Base-by-base conservation (phyloP, 768 basidiomycete species). In the Cystobasidium ongulense region DNA sequence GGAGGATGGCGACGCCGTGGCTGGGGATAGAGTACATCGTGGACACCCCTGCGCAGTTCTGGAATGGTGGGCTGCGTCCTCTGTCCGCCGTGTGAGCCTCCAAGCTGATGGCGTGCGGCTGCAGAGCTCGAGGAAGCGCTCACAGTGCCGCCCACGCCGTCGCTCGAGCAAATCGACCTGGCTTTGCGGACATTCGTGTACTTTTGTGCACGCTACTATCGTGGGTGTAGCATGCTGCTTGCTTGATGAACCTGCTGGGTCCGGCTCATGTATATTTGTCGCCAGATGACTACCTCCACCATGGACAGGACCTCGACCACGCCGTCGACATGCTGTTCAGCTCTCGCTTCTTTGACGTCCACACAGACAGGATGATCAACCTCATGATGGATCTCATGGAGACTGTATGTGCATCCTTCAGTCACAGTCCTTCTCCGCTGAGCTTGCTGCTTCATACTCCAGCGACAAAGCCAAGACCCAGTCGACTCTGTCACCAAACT, bases 311-410 rank as follows among this genome's bases (percentile, higher is more conserved):
- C 78, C 84, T 97, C 57, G 87, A 92, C 75, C 89, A 92, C 80
- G 92, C 92, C 13, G 89, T 89, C 77, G 83, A 85, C 46, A 81
- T 89, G 35, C 82, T 98, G 15, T 83, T 94, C 50, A 86, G 87
- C 67, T 92, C 91, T 0, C 92, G 94, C 78, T 85, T 98, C 46
- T 96, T 97, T 78, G 81, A 86, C 1, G 94, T 90, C 78, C 92
- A 97, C 81, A 92, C 91, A 1, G 92, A 93, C 79, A 84, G 95
- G 38, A 94, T 94, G 90, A 87, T 88, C 70, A 89, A 91, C 76
- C 85, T 90, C 50, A 83, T 92, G 61, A 83, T 89, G 41, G 85
- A 88, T 61, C 88, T 91, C 77, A 86, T 86, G 15, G 84, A 86
- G 79, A 83, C 84, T 79, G 90, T 92, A 79, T 78, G 68, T 54